Percentiles rank a stretch among this genome's conserved stretches.
phyloP scores from a whole-genome alignment of 192 early-diverging fungal genomes.

The Anaeromyces robustus region DNA sequence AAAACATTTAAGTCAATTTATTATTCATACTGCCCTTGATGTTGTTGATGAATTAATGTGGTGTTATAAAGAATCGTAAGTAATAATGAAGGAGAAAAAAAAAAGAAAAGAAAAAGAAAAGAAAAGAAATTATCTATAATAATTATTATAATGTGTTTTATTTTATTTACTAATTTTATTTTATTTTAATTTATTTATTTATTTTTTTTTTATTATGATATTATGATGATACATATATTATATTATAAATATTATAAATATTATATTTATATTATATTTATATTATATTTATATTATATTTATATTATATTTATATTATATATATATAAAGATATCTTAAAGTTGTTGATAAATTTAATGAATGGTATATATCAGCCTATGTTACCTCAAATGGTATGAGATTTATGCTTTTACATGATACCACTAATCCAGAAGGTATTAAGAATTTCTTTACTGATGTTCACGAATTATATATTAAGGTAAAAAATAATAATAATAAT shows the following conservation, averaged over 20 bases:
- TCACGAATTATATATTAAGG: conserved; percentile 80
- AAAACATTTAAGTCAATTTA: conserved; percentile 87
- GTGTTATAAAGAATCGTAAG: conserved; percentile 66
- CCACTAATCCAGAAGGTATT: conserved; percentile 60
- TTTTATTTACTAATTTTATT: too few species aligned
- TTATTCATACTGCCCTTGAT: conserved; percentile 91
- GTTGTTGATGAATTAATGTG: conserved; percentile 90
- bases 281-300: background rate
- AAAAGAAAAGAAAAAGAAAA: conserved; percentile 1
- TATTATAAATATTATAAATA: too few species aligned
- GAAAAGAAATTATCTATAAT: too few species aligned
- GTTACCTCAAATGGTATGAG: conserved; percentile 77
- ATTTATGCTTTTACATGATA: conserved; percentile 70
- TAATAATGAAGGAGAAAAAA: background rate
- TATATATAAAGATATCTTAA: conserved; percentile 62
- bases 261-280: background rate
- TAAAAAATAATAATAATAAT: conserved; percentile 11
- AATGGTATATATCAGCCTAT: conserved; percentile 81
- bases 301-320: background rate
- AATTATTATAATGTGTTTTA: too few species aligned
- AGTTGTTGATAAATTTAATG: conserved; percentile 87
- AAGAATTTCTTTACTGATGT: conserved; percentile 64
- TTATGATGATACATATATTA: conserved; percentile 1
- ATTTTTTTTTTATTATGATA: background rate
- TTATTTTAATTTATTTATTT: too few species aligned